These are phyloP conservation scores for Hortiboletus rubellus DNA, from an alignment of 1,284 basidiomycete species.

Conservation along the genomic window DNA sequence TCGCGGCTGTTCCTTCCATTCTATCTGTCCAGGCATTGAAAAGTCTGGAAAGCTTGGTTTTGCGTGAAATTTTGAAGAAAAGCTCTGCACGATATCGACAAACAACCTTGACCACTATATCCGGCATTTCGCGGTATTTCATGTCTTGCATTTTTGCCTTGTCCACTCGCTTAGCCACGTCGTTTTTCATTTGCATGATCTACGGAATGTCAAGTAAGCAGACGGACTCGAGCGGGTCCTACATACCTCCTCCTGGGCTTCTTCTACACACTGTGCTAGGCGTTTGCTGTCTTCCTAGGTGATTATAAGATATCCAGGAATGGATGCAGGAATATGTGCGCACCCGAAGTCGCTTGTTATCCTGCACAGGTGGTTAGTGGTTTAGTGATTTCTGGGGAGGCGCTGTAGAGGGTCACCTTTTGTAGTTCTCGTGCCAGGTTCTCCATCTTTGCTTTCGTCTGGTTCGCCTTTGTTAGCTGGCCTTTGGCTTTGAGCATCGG, in stretches of 20 bases:
- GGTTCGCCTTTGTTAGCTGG: conserved; percentile 80
- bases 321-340: conserved; percentile 25
- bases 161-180: conserved; percentile 72
- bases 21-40: conserved; percentile 85
- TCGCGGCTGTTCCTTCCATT: conserved; percentile 61
- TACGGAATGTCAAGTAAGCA: conserved; percentile 31
- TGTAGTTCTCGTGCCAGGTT: conserved; percentile 80
- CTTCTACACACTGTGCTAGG: conserved; percentile 72
- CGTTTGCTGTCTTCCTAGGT: conserved; percentile 78
- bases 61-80: conserved; percentile 86
- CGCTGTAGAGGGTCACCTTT: conserved; percentile 54
- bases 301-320: conserved; percentile 20
- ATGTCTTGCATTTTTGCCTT: conserved; percentile 71
- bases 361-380: conserved; percentile 45
- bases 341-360: conserved; percentile 82
- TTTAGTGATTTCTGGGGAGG: conserved; percentile 14
- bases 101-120: conserved; percentile 81
- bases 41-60: conserved; percentile 75
- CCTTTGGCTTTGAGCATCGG: conserved; percentile 58
- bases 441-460: conserved; percentile 85
- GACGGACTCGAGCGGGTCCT: conserved; percentile 1
- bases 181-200: conserved; percentile 75
- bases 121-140: conserved; percentile 75
- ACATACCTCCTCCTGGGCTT: conserved; percentile 75
- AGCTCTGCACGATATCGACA: conserved; percentile 84